Conservation (phyloP, 2,329 filamentous ascomycete species). For the Hymenoscyphus infarciens region DNA sequence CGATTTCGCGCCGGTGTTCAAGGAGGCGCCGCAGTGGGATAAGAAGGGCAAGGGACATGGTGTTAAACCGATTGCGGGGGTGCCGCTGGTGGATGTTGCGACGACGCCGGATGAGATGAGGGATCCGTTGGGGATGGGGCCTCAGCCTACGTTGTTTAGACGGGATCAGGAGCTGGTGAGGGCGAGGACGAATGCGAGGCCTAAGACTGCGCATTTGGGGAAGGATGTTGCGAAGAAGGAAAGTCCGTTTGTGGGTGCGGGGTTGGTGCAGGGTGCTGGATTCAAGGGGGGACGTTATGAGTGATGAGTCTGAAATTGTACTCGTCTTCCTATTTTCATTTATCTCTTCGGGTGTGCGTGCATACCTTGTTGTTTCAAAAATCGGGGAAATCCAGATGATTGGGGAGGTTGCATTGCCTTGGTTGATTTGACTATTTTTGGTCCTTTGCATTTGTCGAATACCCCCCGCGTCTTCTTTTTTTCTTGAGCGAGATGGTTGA, state of each 20-base stretch:
- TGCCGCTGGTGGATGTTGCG: conserved; percentile 47
- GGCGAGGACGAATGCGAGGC: conserved; percentile 6
- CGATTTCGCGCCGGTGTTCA: conserved; percentile 62
- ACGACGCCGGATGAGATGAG: conserved; percentile 24
- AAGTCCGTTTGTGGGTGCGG: conserved; percentile 21
- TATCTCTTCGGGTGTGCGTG: no score
- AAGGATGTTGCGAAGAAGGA: conserved; percentile 5
- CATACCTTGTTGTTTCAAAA: no score
- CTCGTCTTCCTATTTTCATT: no score
- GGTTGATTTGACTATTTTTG: no score
- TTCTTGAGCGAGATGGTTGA: no score
- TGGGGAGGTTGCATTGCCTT: no score
- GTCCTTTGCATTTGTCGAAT: no score
- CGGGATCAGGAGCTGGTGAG: conserved; percentile 20
- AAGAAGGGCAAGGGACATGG: conserved; percentile 50
- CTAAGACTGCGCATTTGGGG: conserved; percentile 12
- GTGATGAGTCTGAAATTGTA: not conserved
- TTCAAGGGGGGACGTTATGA: not conserved
- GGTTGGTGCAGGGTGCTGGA: conserved; percentile 12
- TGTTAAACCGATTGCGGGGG: conserved; percentile 40
- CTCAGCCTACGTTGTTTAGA: conserved; percentile 27
- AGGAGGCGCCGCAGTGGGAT: conserved; percentile 58
- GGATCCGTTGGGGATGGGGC: conserved; percentile 19
- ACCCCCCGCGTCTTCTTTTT: no score
- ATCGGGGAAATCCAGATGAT: no score